A percentile compares a stretch with the other conserved stretches of the same genome.
These are phyloP conservation scores for Aspergillus brunneoviolaceus DNA, from an alignment of 2,329 filamentous ascomycete genomes.

Conservation along the genomic window DNA sequence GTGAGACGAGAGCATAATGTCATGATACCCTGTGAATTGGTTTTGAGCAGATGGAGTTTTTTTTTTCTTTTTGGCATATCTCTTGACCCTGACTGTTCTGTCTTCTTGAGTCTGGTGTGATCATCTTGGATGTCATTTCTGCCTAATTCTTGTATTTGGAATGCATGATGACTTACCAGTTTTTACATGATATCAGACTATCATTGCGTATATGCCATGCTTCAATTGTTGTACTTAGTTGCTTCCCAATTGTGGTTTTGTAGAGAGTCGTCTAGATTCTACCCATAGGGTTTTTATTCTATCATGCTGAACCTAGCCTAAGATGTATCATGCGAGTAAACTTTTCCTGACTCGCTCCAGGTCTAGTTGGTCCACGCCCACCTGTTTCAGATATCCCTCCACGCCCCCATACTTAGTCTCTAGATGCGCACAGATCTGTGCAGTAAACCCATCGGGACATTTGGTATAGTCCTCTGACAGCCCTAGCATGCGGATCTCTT, in stretches of 20 bases:
- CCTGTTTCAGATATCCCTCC: slow-evolving; percentile 61
- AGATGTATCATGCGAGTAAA: slow-evolving; percentile 25
- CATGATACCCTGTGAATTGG: background rate
- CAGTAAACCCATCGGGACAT: slow-evolving; percentile 65
- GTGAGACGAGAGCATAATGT: background rate
- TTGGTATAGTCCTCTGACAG: slow-evolving; percentile 70
- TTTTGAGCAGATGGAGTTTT: background rate
- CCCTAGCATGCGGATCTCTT: slow-evolving; percentile 69
- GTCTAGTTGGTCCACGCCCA: slow-evolving; percentile 56
- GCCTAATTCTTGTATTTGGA: background rate
- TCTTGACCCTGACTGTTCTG: background rate
- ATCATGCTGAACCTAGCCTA: background rate
- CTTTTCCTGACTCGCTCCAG: slow-evolving; percentile 37
- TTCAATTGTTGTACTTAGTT: too few relatives aligned
- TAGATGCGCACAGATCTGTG: slow-evolving; percentile 58
- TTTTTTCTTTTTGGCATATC: background rate
- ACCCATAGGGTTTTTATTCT: background rate
- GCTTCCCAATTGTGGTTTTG: background rate
- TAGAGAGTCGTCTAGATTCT: background rate
- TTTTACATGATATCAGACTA: too few relatives aligned
- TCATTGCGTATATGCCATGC: too few relatives aligned
- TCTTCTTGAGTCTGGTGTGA: too few relatives aligned
- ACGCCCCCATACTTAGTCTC: slow-evolving; percentile 64
- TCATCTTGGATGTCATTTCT: background rate
- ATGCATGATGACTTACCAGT: too few relatives aligned